Evolutionary conservation across 768 basidiomycete genomes (phyloP).

Genomic region (Podaxis sp.): DNA sequence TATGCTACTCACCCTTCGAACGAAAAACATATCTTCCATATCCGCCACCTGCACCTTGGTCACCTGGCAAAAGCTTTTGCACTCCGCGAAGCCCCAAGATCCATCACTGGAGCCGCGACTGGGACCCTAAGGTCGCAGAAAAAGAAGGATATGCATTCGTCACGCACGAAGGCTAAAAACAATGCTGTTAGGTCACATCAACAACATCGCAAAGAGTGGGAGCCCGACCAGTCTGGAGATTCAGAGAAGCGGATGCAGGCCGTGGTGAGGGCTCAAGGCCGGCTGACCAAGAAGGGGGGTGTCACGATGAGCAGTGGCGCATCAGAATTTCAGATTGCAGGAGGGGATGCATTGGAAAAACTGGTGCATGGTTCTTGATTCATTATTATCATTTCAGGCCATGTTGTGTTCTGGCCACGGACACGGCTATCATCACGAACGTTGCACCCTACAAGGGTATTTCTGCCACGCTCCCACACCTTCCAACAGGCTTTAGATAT

Average conservation of each 20-base stretch:
- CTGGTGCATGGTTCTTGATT: conserved; percentile 37
- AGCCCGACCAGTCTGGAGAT: conserved; percentile 45
- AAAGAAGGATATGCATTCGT: conserved; percentile 17
- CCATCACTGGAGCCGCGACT: conserved; percentile 35
- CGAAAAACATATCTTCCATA: conserved; percentile 97
- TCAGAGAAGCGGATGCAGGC: conserved; percentile 85
- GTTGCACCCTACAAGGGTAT: background rate
- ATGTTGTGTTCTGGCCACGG: background rate
- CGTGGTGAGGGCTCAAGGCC: conserved; percentile 80
- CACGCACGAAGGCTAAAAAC: conserved; percentile 16
- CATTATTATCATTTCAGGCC: background rate
- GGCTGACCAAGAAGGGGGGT: conserved; percentile 78
- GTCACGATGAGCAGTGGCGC: conserved; percentile 65
- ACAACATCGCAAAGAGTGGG: conserved; percentile 33
- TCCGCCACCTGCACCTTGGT: conserved; percentile 90
- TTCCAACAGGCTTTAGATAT: conserved; percentile 4
- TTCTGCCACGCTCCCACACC: conserved; percentile 5
- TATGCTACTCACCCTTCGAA: conserved; percentile 95
- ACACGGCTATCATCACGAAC: background rate
- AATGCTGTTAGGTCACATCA: conserved; percentile 23
- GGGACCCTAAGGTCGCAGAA: conserved; percentile 12
- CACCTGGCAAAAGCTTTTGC: conserved; percentile 93
- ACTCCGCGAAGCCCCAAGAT: conserved; percentile 78
- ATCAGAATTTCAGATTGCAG: conserved; percentile 79
- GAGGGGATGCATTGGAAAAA: conserved; percentile 61